Evolutionary conservation across 1,139 yeast genomes (phyloP), one percentile per base, ranked within the genome.

Genomic region (Taiozyma onychis): DNA sequence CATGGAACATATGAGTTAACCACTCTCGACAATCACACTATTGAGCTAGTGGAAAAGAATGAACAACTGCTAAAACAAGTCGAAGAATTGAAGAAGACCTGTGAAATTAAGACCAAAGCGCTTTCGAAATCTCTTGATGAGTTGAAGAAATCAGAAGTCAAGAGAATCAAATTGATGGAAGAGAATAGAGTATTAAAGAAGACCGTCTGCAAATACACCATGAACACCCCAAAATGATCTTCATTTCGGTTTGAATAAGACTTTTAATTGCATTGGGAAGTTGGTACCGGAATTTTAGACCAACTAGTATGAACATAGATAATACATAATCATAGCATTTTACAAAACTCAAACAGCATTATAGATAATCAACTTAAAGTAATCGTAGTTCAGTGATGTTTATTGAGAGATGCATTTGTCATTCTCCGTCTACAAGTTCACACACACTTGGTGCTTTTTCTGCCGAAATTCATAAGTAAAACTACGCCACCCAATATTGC

Each of bases 81-180:
- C 54, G 61, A 68, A 57, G 57, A 59, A 51, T 52, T 66, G 44
- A 68, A 66, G 48, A 66, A 62, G 41, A 57, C 67, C 26, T 66
- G 66, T 48, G 61, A 67, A 4, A 60, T 61, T 43, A 63, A 69
- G n/a, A 60, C 66, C 44, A 56, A 60, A 13, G 67, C 66, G 41
- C 53, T 70, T 47, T 65, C 66, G 44, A 65, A 58, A 42, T 51
- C 67, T 6, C 54, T 70, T 53, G 51, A 52, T 37, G 66, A 64
- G 45, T 54, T 70, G 47, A 68, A 64, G 48, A 67, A 64, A 45
- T 66, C 69, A 46, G 74, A 70, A 55, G 53, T 57, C 45, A 64
- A 61, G 49, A 66, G 72, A 56, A 41, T 56, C 10, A 44, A 48
- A 28, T 35, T 59, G 37, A 54, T 55, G 57, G 51, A 57, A 41